Percentiles rank a stretch among this genome's conserved stretches.
Conservation (phyloP, 495 filamentous ascomycete species). For the Penicillium flavigenum region DNA sequence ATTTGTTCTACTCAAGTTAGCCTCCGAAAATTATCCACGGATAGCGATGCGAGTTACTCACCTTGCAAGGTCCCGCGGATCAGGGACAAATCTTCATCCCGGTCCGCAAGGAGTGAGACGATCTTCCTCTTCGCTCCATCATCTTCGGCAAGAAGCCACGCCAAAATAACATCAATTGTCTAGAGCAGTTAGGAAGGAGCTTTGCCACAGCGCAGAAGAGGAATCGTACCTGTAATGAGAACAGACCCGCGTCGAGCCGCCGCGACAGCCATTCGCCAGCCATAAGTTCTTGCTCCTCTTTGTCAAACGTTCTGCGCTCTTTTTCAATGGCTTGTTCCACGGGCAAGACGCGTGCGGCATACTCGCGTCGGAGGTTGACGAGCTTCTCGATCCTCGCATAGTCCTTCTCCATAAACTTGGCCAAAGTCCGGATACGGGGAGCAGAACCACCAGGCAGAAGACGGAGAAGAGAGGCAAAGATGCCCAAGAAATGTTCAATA, state of each 20-base stretch:
- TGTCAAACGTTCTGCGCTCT: constrained; percentile 46
- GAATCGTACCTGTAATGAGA: constrained; percentile 63
- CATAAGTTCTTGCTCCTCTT: constrained; percentile 62
- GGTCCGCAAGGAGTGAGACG: constrained; percentile 59
- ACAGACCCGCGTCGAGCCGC: constrained; percentile 84
- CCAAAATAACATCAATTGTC: constrained; percentile 82
- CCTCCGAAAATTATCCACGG: background rate
- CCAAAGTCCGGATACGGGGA: constrained; percentile 76
- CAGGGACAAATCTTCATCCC: constrained; percentile 61
- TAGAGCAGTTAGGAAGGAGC: constrained; percentile 18
- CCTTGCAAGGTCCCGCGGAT: constrained; percentile 69
- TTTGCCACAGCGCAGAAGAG: background rate
- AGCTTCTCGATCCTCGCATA: constrained; percentile 79
- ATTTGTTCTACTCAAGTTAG: constrained; percentile 55
- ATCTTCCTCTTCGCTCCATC: constrained; percentile 71
- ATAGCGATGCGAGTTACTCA: constrained; percentile 28
- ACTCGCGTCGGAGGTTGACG: constrained; percentile 68
- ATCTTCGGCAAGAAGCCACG: constrained; percentile 93
- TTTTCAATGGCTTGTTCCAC: constrained; percentile 67
- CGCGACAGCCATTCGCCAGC: constrained; percentile 80
- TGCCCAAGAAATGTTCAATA: constrained; percentile 83
- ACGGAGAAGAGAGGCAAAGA: constrained; percentile 82
- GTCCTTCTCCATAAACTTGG: constrained; percentile 94
- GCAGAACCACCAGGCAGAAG: constrained; percentile 75
- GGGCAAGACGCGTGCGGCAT: constrained; percentile 58